Conservation (phyloP, 495 filamentous ascomycete genomes). For the Bacidia rubella region DNA sequence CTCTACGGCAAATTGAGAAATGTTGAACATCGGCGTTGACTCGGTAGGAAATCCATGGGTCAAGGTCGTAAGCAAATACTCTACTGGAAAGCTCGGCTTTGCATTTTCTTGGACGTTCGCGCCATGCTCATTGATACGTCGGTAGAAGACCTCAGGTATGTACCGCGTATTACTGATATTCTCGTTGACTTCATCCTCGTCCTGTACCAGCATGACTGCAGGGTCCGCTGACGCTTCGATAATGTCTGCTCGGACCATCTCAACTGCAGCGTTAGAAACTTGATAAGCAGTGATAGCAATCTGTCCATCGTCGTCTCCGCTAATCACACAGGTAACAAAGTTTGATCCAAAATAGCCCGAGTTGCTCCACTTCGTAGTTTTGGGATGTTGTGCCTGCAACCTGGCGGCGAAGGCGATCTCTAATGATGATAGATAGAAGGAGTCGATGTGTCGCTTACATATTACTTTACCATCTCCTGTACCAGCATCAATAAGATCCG, state of each 20-base stretch:
- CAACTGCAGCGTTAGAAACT: slow-evolving; percentile 83
- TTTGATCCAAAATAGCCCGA: slow-evolving; percentile 89
- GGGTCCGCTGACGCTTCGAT: slow-evolving; percentile 91
- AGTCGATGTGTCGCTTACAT: slow-evolving; percentile 93
- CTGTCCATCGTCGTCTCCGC: slow-evolving; percentile 76
- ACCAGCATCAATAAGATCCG: slow-evolving; percentile 77
- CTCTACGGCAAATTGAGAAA: slow-evolving; percentile 67
- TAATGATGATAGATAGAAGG: slow-evolving; percentile 83
- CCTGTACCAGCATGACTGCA: slow-evolving; percentile 82
- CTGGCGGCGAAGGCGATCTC: slow-evolving; percentile 83
- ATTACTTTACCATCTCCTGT: slow-evolving; percentile 67
- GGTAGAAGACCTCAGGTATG: slow-evolving; percentile 95
- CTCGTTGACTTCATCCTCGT: slow-evolving; percentile 74
- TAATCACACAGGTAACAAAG: slow-evolving; percentile 91
- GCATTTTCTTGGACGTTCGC: slow-evolving; percentile 93
- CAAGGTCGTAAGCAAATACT: slow-evolving; percentile 88
- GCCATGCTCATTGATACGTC: slow-evolving; percentile 90
- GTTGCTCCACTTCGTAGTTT: slow-evolving; percentile 93
- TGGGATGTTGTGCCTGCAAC: slow-evolving; percentile 75
- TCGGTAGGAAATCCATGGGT: slow-evolving; percentile 90
- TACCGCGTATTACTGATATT: slow-evolving; percentile 62
- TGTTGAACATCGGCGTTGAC: slow-evolving; percentile 58
- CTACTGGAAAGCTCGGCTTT: slow-evolving; percentile 89
- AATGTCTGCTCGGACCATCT: slow-evolving; percentile 94
- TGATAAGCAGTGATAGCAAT: slow-evolving; percentile 89